A percentile compares a stretch with the other conserved stretches of the same genome.
Conservation (phyloP, 352 stramenopile genomes). For the Globisporangium nagaii region DNA sequence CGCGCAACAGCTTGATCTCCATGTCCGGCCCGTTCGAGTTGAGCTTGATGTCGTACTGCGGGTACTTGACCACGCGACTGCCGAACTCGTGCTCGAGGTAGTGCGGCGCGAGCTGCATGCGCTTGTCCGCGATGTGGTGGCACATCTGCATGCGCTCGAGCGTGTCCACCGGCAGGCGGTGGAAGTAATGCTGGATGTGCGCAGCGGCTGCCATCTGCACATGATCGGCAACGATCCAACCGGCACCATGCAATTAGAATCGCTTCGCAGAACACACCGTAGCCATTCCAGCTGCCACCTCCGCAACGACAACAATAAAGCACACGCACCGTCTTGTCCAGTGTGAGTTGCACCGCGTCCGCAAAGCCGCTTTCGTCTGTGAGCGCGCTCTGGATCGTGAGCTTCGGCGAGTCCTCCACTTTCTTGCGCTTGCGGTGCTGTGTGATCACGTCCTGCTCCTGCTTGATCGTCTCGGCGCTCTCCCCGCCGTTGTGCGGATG, state of each 20-base stretch:
- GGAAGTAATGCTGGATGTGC: slow-evolving; percentile 63
- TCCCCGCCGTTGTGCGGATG: slow-evolving; percentile 30
- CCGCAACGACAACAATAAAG: background rate
- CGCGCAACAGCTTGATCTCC: slow-evolving; percentile 72
- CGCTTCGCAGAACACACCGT: too few species aligned
- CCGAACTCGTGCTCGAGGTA: slow-evolving; percentile 54
- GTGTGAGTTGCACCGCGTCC: slow-evolving; percentile 11
- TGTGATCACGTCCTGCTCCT: slow-evolving; percentile 52
- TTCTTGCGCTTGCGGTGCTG: slow-evolving; percentile 75
- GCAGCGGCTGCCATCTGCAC: slow-evolving; percentile 19
- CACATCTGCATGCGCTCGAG: slow-evolving; percentile 46
- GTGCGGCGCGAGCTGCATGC: slow-evolving; percentile 42
- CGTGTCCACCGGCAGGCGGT: slow-evolving; percentile 54
- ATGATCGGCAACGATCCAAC: background rate
- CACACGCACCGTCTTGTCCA: slow-evolving; percentile 15
- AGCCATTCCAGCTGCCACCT: too few species aligned
- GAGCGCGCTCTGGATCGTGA: slow-evolving; percentile 20
- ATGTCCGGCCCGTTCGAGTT: slow-evolving; percentile 77
- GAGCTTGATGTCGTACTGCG: slow-evolving; percentile 72
- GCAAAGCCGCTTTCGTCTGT: slow-evolving; percentile 19
- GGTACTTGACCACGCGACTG: slow-evolving; percentile 34
- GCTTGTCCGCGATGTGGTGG: slow-evolving; percentile 46
- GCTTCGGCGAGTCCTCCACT: slow-evolving; percentile 32
- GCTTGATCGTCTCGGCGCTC: slow-evolving; percentile 35
- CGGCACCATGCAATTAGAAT: background rate